Conservation (phyloP, 2,329 filamentous ascomycete species). For the Xylariomycetidae sp. region DNA sequence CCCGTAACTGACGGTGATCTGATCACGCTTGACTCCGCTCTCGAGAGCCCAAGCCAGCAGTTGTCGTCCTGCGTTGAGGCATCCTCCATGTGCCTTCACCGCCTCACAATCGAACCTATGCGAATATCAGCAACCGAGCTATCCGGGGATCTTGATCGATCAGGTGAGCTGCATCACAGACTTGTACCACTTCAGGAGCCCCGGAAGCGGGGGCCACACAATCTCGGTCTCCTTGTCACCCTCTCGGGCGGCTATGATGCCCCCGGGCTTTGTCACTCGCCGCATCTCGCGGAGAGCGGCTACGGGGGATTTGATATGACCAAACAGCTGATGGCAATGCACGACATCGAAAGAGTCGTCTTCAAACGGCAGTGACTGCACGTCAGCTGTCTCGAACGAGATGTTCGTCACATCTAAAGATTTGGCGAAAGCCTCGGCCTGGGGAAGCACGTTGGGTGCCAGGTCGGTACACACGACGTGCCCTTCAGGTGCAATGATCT, state of each 20-base stretch:
- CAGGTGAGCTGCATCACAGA: neutral
- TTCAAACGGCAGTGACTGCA: conserved; percentile 26
- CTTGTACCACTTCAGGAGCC: conserved; percentile 5
- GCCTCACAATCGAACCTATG: neutral
- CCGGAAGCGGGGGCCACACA: conserved; percentile 5
- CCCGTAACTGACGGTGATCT: conserved; percentile 7
- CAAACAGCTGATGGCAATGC: conserved; percentile 23
- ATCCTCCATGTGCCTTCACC: conserved; percentile 3
- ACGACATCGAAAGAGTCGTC: conserved; percentile 24
- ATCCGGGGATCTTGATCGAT: neutral
- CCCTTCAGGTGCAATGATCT: conserved; percentile 1
- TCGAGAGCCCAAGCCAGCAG: conserved; percentile 7
- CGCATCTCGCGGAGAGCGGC: conserved; percentile 24
- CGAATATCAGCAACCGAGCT: neutral
- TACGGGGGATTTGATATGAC: conserved; percentile 18
- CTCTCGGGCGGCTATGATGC: conserved; percentile 26
- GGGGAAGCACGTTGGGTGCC: conserved; percentile 1
- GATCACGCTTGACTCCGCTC: conserved; percentile 3
- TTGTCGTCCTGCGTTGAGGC: conserved; percentile 4
- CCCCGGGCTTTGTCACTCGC: conserved; percentile 24
- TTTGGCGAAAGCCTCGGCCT: conserved; percentile 1
- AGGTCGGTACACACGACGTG: conserved; percentile 1
- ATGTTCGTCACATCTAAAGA: conserved; percentile 4
- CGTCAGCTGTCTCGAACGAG: conserved; percentile 22
- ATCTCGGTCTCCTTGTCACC: conserved; percentile 27